Percentiles rank a stretch among this genome's conserved stretches.
Evolutionary conservation across 805 yeast genomes (phyloP).

Genomic region (Teunomyces gatunensis): DNA sequence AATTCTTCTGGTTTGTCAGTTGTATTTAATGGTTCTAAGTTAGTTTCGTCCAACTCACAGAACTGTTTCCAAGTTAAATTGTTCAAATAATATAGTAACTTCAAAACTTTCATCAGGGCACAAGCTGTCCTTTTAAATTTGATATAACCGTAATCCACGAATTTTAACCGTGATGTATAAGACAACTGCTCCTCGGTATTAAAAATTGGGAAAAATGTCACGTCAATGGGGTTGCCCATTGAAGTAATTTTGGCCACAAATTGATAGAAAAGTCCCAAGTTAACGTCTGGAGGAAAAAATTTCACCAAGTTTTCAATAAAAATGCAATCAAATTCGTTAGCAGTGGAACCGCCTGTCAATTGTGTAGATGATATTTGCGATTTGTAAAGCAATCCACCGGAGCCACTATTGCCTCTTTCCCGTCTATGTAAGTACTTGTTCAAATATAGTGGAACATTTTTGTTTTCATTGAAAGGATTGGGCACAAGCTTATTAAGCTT

Average conservation of each 20-base stretch:
- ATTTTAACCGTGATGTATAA: neutral
- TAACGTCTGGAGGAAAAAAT: constrained; percentile 44
- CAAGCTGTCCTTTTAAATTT: constrained; percentile 34
- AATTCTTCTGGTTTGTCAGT: neutral
- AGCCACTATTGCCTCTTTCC: constrained; percentile 38
- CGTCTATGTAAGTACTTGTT: constrained; percentile 65
- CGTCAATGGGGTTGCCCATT: constrained; percentile 46
- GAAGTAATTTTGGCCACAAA: constrained; percentile 42
- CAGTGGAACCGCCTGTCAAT: constrained; percentile 8
- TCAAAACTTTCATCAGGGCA: constrained; percentile 46
- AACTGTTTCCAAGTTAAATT: constrained; percentile 46
- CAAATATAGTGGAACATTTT: constrained; percentile 42
- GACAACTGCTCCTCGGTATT: constrained; percentile 23
- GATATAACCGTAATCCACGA: constrained; percentile 47
- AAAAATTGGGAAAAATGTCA: constrained; percentile 49
- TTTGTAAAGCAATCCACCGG: neutral
- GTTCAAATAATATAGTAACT: constrained; percentile 48
- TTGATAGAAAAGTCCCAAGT: constrained; percentile 20
- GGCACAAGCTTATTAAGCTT: constrained; percentile 14
- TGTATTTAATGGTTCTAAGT: constrained; percentile 8
- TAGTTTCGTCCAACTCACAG: constrained; percentile 12
- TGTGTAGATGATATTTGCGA: constrained; percentile 8
- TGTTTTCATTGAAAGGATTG: constrained; percentile 27
- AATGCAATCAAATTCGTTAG: constrained; percentile 18
- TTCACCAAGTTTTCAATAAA: constrained; percentile 47